Base-by-base conservation (phyloP, 2,329 filamentous ascomycete species). In the Monilinia laxa region DNA sequence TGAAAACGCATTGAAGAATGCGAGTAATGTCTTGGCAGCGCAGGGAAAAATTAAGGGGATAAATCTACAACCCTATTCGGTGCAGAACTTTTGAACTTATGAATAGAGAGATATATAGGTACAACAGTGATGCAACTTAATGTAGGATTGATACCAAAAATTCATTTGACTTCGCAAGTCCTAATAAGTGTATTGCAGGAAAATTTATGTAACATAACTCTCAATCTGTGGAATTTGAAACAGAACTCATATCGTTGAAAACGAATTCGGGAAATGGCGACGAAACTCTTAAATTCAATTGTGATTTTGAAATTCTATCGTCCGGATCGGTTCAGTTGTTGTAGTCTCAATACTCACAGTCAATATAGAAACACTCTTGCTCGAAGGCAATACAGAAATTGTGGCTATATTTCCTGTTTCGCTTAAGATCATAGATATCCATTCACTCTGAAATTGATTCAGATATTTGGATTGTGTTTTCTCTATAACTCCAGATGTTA, bases 1-100 rank as follows among this genome's bases (percentile, higher is more conserved):
- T 35, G 52, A 64, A 16, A 57, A 49, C 25, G 52, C 52, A 18
- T 28, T 64, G 23, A 57, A 64, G n/a, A 64, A 64, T 40, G 52
- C 53, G 2, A 64, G 23, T 16, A 38, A 20, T 57, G 40, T 64
- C 5, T 49, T 64, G 62, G 28, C 52, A 11, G 62, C 62, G 18
- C 52, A 57, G 28, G 52, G 52, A 2, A 57, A 57, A 38, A 49
- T 57, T 1, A 64, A 64, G n/a, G 62, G 52, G 2, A 57, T 45
- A 23, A 28, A 57, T 20, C 4, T 57, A 45, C 47, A 20, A 12
- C 52, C 62, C 3, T 57, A 57, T 38, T 64, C 62, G 10, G 52
- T 56, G 9, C 52, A 64, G 10, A 57, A 49, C 25, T 57, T 64
- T 25, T 57, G 49, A 16, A 40, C 20, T 12, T 20, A 12, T 16